These are phyloP conservation scores for Cajanus cajan DNA, from an alignment of 306 rosid genomes.

Conservation along the genomic window DNA sequence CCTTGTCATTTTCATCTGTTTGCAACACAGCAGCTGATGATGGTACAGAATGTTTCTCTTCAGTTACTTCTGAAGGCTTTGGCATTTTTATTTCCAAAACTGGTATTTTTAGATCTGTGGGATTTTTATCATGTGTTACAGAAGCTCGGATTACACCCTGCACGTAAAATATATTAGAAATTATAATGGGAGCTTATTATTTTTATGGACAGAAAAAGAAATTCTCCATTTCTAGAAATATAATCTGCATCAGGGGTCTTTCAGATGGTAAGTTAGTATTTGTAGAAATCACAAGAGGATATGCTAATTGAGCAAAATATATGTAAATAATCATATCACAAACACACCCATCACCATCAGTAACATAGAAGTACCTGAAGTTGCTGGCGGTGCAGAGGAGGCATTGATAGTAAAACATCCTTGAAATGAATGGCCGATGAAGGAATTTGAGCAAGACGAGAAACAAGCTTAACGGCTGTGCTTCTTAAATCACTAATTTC, in stretches of 20 bases:
- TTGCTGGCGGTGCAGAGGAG: slow-evolving; percentile 79
- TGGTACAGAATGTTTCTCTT: slow-evolving; percentile 39
- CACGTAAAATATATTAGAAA: neutral
- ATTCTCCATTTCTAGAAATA: neutral
- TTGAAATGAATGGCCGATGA: slow-evolving; percentile 81
- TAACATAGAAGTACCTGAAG: slow-evolving; percentile 62
- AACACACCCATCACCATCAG: neutral
- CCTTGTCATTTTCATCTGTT: slow-evolving; percentile 28
- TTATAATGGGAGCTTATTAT: neutral
- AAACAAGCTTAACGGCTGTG: slow-evolving; percentile 73
- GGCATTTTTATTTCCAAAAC: slow-evolving; percentile 71
- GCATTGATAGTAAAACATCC: slow-evolving; percentile 86
- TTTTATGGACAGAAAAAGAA: neutral
- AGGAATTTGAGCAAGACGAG: slow-evolving; percentile 93
- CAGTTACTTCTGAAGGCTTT: slow-evolving; percentile 39
- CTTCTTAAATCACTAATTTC: slow-evolving; percentile 69
- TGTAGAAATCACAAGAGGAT: neutral
- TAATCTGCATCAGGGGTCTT: slow-evolving; percentile 4
- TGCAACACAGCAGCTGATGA: slow-evolving; percentile 25
- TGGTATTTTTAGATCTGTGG: slow-evolving; percentile 52
- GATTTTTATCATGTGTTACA: slow-evolving; percentile 61
- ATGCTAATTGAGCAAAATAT: slow-evolving; percentile 19
- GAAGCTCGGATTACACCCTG: slow-evolving; percentile 93
- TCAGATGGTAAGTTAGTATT: neutral
- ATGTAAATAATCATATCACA: neutral